These are phyloP conservation scores for Prunus dulcis DNA, from an alignment of 306 rosid genomes.

Conservation along the genomic window DNA sequence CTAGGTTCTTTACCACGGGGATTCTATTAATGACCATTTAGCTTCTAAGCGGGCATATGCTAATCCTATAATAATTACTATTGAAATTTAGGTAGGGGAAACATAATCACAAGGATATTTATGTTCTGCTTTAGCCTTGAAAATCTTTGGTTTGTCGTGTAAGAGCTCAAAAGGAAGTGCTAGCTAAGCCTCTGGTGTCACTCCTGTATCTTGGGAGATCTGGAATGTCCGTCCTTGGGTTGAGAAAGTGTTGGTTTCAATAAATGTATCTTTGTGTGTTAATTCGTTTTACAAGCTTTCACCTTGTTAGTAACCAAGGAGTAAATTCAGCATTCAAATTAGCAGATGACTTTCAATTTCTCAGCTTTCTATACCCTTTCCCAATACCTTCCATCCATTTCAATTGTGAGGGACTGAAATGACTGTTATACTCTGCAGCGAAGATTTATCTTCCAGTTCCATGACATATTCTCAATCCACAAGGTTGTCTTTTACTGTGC, in stretches of 20 bases:
- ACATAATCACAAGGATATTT: neutral
- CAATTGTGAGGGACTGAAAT: conserved; percentile 33
- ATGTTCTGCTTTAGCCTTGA: neutral
- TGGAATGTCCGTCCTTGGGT: neutral
- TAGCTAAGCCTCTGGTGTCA: neutral
- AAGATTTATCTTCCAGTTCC: conserved; percentile 26
- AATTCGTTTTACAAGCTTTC: neutral
- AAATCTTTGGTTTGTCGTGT: neutral
- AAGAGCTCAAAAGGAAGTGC: neutral
- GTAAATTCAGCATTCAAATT: conserved; percentile 1
- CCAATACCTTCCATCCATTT: conserved; percentile 23
- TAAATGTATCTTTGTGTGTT: neutral
- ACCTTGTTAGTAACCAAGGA: neutral
- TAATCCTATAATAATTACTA: neutral
- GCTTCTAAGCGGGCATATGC: neutral
- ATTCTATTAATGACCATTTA: neutral
- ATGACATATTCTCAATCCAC: conserved; percentile 49
- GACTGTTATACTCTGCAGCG: conserved; percentile 50
- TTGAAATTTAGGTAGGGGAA: neutral
- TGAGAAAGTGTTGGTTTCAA: neutral
- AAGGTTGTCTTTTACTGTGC: conserved; percentile 32
- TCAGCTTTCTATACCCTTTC: conserved; percentile 2
- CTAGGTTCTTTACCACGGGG: neutral
- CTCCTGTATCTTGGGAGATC: neutral
- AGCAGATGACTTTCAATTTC: conserved; percentile 16